Conservation (phyloP, 768 basidiomycete species). For the Russula sp. region DNA sequence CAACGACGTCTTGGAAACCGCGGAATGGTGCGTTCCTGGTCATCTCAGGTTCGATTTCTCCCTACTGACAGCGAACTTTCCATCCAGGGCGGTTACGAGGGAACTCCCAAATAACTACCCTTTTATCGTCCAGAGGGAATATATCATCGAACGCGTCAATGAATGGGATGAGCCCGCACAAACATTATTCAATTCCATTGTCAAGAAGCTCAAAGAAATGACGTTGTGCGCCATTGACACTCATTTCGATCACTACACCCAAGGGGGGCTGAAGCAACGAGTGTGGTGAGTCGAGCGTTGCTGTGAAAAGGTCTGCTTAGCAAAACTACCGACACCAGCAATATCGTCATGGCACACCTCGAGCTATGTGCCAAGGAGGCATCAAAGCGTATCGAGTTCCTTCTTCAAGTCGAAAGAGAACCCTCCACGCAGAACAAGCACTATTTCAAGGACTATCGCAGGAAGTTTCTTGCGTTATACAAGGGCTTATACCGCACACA, state of each 20-base stretch:
- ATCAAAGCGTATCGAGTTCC: neutral
- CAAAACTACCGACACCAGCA: neutral
- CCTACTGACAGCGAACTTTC: neutral
- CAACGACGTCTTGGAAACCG: constrained; percentile 45
- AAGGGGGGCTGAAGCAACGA: constrained; percentile 46
- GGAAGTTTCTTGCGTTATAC: constrained; percentile 8
- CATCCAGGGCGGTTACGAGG: constrained; percentile 57
- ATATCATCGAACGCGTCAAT: constrained; percentile 41
- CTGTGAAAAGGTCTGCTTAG: neutral
- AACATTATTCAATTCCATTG: constrained; percentile 39
- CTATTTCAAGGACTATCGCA: constrained; percentile 7
- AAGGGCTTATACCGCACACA: neutral
- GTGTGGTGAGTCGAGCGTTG: constrained; percentile 36
- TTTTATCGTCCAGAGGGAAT: constrained; percentile 49
- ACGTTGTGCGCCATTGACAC: constrained; percentile 37
- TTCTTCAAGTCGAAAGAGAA: neutral
- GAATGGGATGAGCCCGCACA: constrained; percentile 47
- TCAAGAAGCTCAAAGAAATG: constrained; percentile 35
- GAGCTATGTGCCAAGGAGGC: neutral
- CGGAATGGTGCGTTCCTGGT: constrained; percentile 38
- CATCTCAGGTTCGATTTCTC: neutral
- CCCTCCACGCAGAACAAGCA: neutral
- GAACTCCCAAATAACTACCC: constrained; percentile 67
- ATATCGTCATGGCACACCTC: neutral
- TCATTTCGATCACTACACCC: constrained; percentile 49